Base-by-base conservation (phyloP, 140 eudicot genomes). In the Bidens hawaiensis region DNA sequence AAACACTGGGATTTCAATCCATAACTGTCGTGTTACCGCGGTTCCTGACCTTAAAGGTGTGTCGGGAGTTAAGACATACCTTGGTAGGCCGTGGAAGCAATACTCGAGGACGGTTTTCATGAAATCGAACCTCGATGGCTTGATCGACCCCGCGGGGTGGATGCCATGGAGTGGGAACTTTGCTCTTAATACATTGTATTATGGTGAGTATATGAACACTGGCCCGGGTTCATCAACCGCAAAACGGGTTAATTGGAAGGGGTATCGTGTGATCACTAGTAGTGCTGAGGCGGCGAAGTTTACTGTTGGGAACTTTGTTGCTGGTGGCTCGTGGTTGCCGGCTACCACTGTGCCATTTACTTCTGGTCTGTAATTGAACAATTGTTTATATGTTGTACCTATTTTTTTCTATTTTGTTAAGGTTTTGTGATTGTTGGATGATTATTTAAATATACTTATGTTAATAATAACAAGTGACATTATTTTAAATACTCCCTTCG, bases 1-100 rank as follows among this genome's bases (percentile, higher is more conserved):
- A 30, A 89, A 85, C 79, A 89, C 95, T 0, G 97, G 95, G 0
- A 89, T 86, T 38, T 66, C 84, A n/a, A 83, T 89, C 67, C 97
- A 85, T 45, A 83, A 89, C 21, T 81, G 83, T 18, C 76, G 78
- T 26, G 76, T 85, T 4, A 79, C 86, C 0, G 82, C 95, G 0
- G 86, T 86, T 5, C 15, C 81, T 0, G 91, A 82, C 23, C 67
- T 86, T 6, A 50, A 62, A 60, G 78, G 90, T 2, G 81, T 75
- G 11, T 13, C 85, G 7, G 84, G 89, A 4, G 84, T 77, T 5
- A 79, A 76, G 43, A 85, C 87, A 0, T 86, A 86, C 56, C 74
- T 89, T 8, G 95, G 94, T 1, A 72, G 97, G 26, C 97, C 97
- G 2, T 89, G 97, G 95, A 53, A 83, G 46, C 57, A 71, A 24